These are phyloP conservation scores for Globisporangium lucens DNA, from an alignment of 352 stramenopile genomes.

Conservation along the genomic window DNA sequence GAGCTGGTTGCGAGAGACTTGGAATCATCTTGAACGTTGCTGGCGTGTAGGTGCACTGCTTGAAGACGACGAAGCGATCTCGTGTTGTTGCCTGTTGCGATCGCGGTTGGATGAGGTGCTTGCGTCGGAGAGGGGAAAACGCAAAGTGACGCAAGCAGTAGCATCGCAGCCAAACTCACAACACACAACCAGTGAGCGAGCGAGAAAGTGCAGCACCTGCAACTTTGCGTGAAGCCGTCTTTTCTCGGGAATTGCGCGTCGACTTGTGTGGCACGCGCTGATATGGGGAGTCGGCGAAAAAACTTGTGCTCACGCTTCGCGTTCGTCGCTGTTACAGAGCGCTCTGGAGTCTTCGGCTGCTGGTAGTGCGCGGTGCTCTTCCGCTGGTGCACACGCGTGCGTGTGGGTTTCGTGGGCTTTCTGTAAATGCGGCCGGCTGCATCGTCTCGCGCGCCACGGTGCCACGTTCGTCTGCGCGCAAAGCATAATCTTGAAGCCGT, in stretches of 20 bases:
- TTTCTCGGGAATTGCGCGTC: constrained; percentile 3
- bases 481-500: neutral
- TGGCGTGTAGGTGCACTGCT: neutral
- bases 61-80: neutral
- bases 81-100: neutral
- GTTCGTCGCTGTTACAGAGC: neutral
- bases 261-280: neutral
- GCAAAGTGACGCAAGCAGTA: constrained; percentile 12
- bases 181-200: neutral
- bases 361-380: neutral
- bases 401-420: neutral
- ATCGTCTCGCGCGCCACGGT: neutral
- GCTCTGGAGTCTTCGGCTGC: neutral
- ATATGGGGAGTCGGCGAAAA: too few relatives aligned
- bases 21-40: neutral
- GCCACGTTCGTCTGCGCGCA: neutral
- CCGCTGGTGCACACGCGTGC: neutral
- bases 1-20: neutral
- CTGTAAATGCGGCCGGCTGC: neutral
- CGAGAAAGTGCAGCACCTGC: constrained; percentile 19
- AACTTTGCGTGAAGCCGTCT: neutral
- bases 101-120: constrained; percentile 15
- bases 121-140: constrained; percentile 4
- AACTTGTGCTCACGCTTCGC: neutral
- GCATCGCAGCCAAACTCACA: neutral